phyloP scores from a whole-genome alignment of 75 land plant species.

The Pinus albicaulis region DNA sequence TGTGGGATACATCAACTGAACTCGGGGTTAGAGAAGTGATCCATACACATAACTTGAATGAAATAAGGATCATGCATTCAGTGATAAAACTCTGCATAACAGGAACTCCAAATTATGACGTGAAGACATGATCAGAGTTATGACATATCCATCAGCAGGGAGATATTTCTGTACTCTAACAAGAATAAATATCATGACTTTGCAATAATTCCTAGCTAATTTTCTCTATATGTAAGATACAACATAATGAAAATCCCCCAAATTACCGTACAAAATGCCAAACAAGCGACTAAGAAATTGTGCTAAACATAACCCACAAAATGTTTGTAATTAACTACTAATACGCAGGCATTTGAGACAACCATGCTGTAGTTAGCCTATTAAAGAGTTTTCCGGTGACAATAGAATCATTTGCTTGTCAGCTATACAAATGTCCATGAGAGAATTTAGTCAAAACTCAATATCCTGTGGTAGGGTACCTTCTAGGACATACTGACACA shows the following conservation, averaged over 20 bases:
- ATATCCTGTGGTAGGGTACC: neutral
- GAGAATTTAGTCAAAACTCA: neutral
- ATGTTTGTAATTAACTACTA: neutral
- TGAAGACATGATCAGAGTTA: neutral
- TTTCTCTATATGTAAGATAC: neutral
- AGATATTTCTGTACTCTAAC: neutral
- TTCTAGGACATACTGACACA: neutral
- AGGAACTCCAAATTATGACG: neutral
- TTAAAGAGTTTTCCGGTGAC: neutral
- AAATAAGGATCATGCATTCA: neutral
- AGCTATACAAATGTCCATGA: neutral
- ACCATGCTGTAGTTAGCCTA: neutral
- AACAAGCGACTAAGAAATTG: neutral
- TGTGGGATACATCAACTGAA: neutral
- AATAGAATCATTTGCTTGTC: neutral
- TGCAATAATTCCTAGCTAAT: neutral
- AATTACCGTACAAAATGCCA: neutral
- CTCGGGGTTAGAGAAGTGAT: neutral
- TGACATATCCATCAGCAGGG: neutral
- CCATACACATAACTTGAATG: neutral
- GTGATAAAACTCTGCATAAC: neutral
- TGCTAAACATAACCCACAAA: neutral
- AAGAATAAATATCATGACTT: neutral
- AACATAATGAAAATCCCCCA: neutral
- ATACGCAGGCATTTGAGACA: neutral